A percentile compares a stretch with the other conserved stretches of the same genome.
These are phyloP conservation scores for Leonotis leonurus DNA, from an alignment of 257 asterid genomes.

Conservation along the genomic window DNA sequence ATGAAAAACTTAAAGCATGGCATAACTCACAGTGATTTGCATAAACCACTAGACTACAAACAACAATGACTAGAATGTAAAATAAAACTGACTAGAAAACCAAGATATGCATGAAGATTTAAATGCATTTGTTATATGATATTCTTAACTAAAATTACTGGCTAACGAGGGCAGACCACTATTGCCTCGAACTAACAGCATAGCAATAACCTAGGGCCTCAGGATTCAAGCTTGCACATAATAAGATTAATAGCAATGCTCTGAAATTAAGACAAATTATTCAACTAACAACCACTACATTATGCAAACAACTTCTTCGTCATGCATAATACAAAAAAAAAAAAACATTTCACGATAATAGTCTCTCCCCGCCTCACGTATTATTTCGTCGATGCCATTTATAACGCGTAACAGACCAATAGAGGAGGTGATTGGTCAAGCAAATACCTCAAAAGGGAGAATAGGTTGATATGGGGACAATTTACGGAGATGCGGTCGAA, in stretches of 20 bases:
- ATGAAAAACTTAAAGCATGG: not conserved
- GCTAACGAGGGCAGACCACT: not conserved
- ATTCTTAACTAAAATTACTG: not conserved
- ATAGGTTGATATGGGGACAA: slow-evolving; percentile 85
- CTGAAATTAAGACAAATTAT: not conserved
- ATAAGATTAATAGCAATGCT: not conserved
- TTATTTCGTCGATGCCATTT: not conserved
- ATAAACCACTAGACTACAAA: not conserved
- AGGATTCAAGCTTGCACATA: not conserved
- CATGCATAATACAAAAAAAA: not conserved
- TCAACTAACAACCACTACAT: slow-evolving; percentile 2
- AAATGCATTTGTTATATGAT: not conserved
- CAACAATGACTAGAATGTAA: not conserved
- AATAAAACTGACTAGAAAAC: not conserved
- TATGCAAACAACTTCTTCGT: not conserved
- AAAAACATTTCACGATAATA: not conserved
- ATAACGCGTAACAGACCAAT: not conserved
- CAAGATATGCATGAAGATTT: not conserved
- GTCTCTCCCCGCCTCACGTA: not conserved
- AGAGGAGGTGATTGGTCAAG: not conserved
- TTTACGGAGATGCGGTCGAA: slow-evolving; percentile 72
- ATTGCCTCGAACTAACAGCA: not conserved
- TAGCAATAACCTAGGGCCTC: not conserved
- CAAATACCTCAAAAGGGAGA: slow-evolving; percentile 84
- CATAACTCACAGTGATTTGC: not conserved